Base-by-base conservation (phyloP, 2,329 filamentous ascomycete genomes). In the Dothidotthia symphoricarpi region DNA sequence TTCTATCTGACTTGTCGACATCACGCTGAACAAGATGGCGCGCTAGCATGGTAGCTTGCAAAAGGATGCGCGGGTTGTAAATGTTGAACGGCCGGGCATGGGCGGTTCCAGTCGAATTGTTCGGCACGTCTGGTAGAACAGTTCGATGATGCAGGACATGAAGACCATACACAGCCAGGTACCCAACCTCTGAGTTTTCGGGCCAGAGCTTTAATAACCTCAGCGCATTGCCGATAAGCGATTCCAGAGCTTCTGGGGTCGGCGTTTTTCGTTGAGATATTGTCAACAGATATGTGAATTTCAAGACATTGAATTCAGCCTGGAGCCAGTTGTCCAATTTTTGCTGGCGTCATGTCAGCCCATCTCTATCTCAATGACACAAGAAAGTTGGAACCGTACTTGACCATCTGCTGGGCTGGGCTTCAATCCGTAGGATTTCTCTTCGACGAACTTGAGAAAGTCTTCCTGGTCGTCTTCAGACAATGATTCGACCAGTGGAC, bases 1-100 rank as follows among this genome's bases (percentile, higher is more conserved):
- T 39, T 13, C 59, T 51, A 36, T 62, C 48, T 16, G 61, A 42
- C 25, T 57, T 55, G 8, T 59, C 51, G 9, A 41, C 47, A 15
- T 63, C 53, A 6, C 44, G 38, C 28, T 50, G 46, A 11, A 59
- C 49, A 12, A 60, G 28, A 25, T 59, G 49, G 17, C 49, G 55
- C 10, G 47, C 36, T 16, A 64, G 45, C 39, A 63, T 51, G 1
- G 53, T 40, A 34, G 62, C 62, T 42, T 66, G 61, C 16, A 63
- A 34, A 4, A 59, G 43, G 16, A 55, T 17, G 4, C 53, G 49
- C n/a, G 47, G 43, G 17, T 50, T 53, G 7, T 33, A 22, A 5
- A 22, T 9, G 5, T 22, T 5, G 9, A 22, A 22, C 19, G 9
- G 5, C 9, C 9, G 5, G 19, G 5, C 19, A 22, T 5, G 9